Percentiles rank a stretch among this genome's conserved stretches.
phyloP scores from a whole-genome alignment of 495 filamentous ascomycete genomes.

The Astrocystis sublimbata region DNA sequence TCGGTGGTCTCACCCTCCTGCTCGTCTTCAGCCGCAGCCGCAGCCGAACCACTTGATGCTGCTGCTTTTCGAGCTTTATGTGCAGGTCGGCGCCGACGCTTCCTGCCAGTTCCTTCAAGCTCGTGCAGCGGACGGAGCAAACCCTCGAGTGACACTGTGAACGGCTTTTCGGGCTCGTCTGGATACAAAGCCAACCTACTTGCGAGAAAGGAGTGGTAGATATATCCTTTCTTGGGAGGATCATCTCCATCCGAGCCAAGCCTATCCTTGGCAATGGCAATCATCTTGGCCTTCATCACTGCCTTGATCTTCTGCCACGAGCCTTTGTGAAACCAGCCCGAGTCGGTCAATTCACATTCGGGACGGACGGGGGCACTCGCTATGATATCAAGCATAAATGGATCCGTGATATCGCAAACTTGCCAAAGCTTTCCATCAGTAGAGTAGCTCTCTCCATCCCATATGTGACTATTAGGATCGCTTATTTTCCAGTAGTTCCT shows the following conservation, averaged over 20 bases:
- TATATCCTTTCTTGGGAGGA: constrained; percentile 27
- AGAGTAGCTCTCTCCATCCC: constrained; percentile 69
- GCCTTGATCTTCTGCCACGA: constrained; percentile 76
- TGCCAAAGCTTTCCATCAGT: constrained; percentile 88
- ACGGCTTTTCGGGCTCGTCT: constrained; percentile 27
- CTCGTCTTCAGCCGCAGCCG: constrained; percentile 4
- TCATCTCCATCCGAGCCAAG: constrained; percentile 55
- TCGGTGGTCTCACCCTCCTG: constrained; percentile 4
- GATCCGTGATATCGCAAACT: constrained; percentile 87
- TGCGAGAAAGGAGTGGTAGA: constrained; percentile 32
- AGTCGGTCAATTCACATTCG: constrained; percentile 57
- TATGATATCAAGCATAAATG: constrained; percentile 60
- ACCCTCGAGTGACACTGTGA: constrained; percentile 29
- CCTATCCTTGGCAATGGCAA: constrained; percentile 48
- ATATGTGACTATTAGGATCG: constrained; percentile 64
- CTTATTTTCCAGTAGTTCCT: constrained; percentile 29
- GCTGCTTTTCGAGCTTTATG: background rate
- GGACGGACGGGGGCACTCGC: constrained; percentile 45
- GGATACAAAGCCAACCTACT: constrained; percentile 25
- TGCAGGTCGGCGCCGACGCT: constrained; percentile 14
- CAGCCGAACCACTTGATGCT: background rate
- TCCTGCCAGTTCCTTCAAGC: constrained; percentile 20
- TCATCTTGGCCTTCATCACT: constrained; percentile 82
- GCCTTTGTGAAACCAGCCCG: constrained; percentile 82
- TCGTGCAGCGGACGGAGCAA: constrained; percentile 31